Evolutionary conservation across 495 filamentous ascomycete species (phyloP), one percentile per base, ranked within the genome.

Genomic region (Talaromyces trachyspermus): DNA sequence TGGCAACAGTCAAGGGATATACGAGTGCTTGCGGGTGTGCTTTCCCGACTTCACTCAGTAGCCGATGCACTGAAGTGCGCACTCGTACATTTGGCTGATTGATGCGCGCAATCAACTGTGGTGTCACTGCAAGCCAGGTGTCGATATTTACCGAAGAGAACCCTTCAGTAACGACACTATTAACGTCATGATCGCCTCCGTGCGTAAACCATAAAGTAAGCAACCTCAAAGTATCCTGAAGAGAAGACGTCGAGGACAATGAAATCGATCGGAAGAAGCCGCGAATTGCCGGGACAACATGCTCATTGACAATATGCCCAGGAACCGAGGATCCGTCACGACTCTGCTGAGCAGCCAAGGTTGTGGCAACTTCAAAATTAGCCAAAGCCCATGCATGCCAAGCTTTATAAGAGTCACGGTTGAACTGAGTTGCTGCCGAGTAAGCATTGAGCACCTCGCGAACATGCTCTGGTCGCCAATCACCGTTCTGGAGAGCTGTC

Each of bases 381-480:
- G 94, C 92, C 33, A 97, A 69, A n/a, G 92, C 92, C 92, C 94
- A 99, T 3, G 92, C 82, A 62, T 99, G 92, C 92, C 92, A 99
- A 15, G 92, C 92, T 65, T 97, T 99, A 66, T 99, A 97, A 75
- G 90, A 99, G 46, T 84, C 81, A 37, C 84, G 81, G 53, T 97
- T 87, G 66, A 94, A 95, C 19, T 85, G 80, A 0, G 92, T 97
- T 6, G 92, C 92, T 40, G 88, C 85, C 14, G 81, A 78, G 64
- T 96, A 99, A 6, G 92, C 88, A 27, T 77, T 72, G 17, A 99
- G 75, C 37, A 97, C 86, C 19, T 72, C 70, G 14, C 66, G 68
- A 24, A 75, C 69, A 57, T 87, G 81, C 11, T 85, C 81, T 38
- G 86, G 74, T 33, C 83, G 76, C 90, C 89, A 95, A 56, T 95